Percentiles rank a stretch among this genome's conserved stretches.
Conservation (phyloP, 2,329 filamentous ascomycete genomes). For the Cytospora chrysosperma region DNA sequence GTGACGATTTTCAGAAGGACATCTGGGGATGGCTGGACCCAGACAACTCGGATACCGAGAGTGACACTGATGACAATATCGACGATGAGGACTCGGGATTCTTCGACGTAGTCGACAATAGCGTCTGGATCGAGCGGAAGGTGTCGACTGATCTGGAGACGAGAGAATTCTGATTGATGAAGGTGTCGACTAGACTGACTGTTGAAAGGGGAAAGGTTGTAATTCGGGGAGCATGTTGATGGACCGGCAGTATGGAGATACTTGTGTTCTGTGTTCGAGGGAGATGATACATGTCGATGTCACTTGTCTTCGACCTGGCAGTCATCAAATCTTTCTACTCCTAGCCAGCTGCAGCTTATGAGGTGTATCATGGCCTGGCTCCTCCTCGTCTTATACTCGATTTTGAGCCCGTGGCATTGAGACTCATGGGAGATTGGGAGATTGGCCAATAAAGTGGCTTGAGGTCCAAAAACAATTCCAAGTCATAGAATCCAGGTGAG, state of each 20-base stretch:
- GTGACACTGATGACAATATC: neutral
- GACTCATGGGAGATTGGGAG: no score
- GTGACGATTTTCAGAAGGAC: slow-evolving; percentile 13
- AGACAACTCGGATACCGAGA: neutral
- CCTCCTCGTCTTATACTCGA: neutral
- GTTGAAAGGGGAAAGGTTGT: no score
- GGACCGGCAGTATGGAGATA: no score
- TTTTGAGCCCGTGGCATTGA: neutral
- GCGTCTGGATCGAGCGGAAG: neutral
- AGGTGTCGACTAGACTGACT: neutral
- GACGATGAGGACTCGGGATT: slow-evolving; percentile 10
- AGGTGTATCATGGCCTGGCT: neutral
- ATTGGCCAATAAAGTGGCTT: no score
- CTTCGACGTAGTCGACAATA: neutral
- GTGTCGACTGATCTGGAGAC: neutral
- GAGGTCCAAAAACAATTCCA: no score
- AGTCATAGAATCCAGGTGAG: no score
- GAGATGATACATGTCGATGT: neutral
- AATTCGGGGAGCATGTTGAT: neutral
- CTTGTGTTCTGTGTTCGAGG: neutral
- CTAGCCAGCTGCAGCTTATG: no score
- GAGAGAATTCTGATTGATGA: neutral
- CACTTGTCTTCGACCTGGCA: neutral
- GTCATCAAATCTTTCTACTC: no score
- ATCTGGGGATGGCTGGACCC: slow-evolving; percentile 16